phyloP scores from a whole-genome alignment of 306 rosid species.

The Vigna radiata region DNA sequence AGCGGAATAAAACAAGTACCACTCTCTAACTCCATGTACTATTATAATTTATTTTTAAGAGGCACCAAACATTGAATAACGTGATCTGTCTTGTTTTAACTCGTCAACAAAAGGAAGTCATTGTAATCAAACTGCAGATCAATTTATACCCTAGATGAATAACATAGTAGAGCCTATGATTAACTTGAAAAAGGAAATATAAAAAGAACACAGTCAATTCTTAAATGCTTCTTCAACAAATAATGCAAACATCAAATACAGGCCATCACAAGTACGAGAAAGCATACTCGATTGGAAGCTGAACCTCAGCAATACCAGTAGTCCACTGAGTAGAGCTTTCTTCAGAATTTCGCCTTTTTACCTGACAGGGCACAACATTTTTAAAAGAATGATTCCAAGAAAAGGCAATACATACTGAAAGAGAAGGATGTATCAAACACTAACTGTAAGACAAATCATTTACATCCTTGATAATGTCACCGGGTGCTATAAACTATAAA shows the following conservation, averaged over 20 bases:
- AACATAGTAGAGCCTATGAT: background rate
- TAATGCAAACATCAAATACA: slow-evolving; percentile 20
- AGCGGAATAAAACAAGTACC: background rate
- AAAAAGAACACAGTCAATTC: background rate
- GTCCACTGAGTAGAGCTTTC: slow-evolving; percentile 99
- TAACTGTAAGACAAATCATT: background rate
- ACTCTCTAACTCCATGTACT: background rate
- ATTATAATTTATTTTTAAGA: background rate
- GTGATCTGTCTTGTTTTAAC: background rate
- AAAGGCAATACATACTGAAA: background rate
- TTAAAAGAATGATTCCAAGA: background rate
- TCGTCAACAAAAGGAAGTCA: background rate
- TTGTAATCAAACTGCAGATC: background rate
- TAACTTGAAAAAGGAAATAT: slow-evolving; percentile 13
- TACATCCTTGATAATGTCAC: background rate
- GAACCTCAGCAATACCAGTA: slow-evolving; percentile 97
- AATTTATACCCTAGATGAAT: slow-evolving; percentile 22
- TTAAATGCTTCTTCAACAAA: slow-evolving; percentile 10
- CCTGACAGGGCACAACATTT: slow-evolving; percentile 58
- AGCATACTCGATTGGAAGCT: slow-evolving; percentile 96
- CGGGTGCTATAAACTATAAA: background rate
- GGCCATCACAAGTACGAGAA: slow-evolving; percentile 29
- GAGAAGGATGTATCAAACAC: background rate
- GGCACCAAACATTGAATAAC: background rate
- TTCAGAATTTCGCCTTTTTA: slow-evolving; percentile 87